phyloP scores from a whole-genome alignment of 2,329 filamentous ascomycete genomes.

The Stachybotrys chartarum region DNA sequence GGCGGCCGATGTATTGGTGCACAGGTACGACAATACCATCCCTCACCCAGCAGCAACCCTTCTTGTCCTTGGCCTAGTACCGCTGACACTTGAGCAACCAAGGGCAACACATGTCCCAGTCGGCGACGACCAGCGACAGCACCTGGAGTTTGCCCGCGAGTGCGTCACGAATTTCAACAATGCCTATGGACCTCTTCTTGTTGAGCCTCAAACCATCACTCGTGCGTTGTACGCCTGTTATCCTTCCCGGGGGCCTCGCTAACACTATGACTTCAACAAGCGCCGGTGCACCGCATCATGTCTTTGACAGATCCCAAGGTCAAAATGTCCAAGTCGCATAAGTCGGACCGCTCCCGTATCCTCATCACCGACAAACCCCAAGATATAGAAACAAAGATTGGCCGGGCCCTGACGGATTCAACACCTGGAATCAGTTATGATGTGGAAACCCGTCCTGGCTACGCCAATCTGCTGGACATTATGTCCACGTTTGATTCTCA shows the following conservation, averaged over 20 bases:
- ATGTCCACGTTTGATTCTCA: constrained; percentile 58
- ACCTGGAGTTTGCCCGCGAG: constrained; percentile 87
- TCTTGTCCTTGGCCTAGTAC: background rate
- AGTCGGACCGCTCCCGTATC: constrained; percentile 67
- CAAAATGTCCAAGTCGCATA: constrained; percentile 94
- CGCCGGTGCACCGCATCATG: constrained; percentile 82
- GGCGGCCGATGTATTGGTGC: constrained; percentile 87
- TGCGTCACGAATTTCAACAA: constrained; percentile 84
- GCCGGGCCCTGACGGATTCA: constrained; percentile 70
- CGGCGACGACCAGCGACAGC: constrained; percentile 90
- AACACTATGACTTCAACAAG: constrained; percentile 28
- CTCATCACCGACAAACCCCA: constrained; percentile 66
- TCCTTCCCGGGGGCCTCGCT: background rate
- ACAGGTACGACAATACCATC: constrained; percentile 43
- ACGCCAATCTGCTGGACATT: constrained; percentile 81
- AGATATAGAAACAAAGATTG: constrained; percentile 63
- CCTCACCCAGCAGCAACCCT: background rate
- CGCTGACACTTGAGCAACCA: background rate
- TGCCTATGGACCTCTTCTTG: constrained; percentile 56
- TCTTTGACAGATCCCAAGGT: constrained; percentile 67
- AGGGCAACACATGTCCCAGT: constrained; percentile 89
- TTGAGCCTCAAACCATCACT: constrained; percentile 62
- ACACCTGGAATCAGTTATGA: constrained; percentile 64
- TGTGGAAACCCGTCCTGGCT: constrained; percentile 61
- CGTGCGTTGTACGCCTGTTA: constrained; percentile 38